Conservation (phyloP, 805 yeast genomes). For the Yamadazyma endophytica region DNA sequence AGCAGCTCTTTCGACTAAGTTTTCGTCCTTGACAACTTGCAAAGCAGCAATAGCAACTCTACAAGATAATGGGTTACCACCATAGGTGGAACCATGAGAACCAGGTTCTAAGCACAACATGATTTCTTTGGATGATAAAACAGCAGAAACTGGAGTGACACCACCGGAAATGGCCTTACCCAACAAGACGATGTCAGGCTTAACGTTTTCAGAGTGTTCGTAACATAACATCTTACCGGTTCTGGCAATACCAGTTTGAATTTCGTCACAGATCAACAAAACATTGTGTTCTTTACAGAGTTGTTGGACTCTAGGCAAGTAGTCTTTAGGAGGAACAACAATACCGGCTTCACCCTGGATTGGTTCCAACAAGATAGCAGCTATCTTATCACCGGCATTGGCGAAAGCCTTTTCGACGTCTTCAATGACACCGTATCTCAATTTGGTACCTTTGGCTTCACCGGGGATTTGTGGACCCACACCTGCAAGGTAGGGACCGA, state of each 20-base stretch:
- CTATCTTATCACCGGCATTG: conserved; percentile 82
- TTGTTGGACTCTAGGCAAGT: conserved; percentile 65
- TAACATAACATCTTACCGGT: conserved; percentile 91
- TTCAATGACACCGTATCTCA: conserved; percentile 81
- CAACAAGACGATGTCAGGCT: conserved; percentile 84
- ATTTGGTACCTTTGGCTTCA: conserved; percentile 50
- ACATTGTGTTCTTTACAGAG: conserved; percentile 82
- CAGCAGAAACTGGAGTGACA: conserved; percentile 88
- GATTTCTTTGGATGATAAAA: conserved; percentile 82
- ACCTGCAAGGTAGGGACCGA: conserved; percentile 84
- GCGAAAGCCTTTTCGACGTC: conserved; percentile 81
- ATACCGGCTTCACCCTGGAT: conserved; percentile 99
- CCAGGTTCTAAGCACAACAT: conserved; percentile 91
- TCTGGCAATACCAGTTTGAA: conserved; percentile 96
- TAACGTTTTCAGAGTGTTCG: conserved; percentile 74
- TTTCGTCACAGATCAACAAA: conserved; percentile 90
- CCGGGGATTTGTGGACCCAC: conserved; percentile 86
- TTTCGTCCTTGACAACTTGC: conserved; percentile 84
- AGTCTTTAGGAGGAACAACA: conserved; percentile 85
- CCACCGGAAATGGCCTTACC: conserved; percentile 98
- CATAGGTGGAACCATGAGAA: conserved; percentile 96
- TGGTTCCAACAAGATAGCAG: conserved; percentile 90
- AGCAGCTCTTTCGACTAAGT: conserved; percentile 72
- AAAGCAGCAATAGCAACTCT: conserved; percentile 91
- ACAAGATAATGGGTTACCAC: conserved; percentile 95